Conservation (phyloP, 179 eudicot species). For the Corrigiola litoralis region DNA sequence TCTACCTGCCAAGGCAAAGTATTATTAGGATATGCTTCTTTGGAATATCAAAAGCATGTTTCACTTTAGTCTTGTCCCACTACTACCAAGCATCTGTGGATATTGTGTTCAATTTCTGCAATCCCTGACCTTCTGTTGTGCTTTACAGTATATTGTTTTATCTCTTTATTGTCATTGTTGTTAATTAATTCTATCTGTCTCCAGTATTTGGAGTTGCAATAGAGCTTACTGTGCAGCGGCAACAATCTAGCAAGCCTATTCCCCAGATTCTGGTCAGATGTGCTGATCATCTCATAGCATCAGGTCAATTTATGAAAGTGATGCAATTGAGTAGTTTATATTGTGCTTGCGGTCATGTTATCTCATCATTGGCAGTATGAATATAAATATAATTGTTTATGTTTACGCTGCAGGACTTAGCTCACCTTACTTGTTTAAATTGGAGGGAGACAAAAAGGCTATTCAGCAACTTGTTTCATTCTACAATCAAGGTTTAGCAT, state of each 20-base stretch:
- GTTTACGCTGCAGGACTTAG: conserved; percentile 50
- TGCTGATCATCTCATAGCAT: conserved; percentile 84
- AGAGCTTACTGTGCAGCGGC: conserved; percentile 74
- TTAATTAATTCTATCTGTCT: conserved; percentile 2
- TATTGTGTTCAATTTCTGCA: background rate
- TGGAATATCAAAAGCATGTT: background rate
- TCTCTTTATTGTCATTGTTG: background rate
- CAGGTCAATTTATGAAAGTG: conserved; percentile 43
- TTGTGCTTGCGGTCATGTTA: background rate
- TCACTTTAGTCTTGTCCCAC: background rate
- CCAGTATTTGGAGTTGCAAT: conserved; percentile 89
- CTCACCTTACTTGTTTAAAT: conserved; percentile 67
- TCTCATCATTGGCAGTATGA: background rate
- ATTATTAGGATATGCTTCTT: background rate
- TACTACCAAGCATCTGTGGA: background rate
- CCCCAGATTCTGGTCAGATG: conserved; percentile 75
- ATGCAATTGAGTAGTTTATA: background rate
- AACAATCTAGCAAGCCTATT: conserved; percentile 64
- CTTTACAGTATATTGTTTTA: background rate
- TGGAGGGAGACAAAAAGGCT: conserved; percentile 76
- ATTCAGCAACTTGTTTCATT: conserved; percentile 74
- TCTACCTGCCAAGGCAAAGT: background rate
- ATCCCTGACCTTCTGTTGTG: background rate
- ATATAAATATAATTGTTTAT: background rate
- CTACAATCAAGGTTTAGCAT: conserved; percentile 74